phyloP scores from a whole-genome alignment of 345 rosid genomes.

The Geranium rotundifolium region DNA sequence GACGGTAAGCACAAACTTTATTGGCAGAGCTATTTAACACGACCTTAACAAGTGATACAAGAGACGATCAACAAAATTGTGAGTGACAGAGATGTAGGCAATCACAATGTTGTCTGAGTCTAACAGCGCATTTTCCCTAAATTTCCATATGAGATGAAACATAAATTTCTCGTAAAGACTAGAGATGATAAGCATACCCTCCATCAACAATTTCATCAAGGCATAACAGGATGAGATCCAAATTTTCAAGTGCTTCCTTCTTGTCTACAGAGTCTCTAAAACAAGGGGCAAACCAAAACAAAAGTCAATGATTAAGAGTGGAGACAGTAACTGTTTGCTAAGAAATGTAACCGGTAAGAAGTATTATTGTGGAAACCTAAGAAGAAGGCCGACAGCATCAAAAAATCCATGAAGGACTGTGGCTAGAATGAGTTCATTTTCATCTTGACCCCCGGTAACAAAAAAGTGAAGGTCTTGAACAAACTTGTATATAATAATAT shows the following conservation, averaged over 20 bases:
- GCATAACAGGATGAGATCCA: constrained; percentile 72
- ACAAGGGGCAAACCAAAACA: constrained; percentile 3
- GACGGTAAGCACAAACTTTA: background rate
- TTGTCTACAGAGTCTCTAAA: constrained; percentile 68
- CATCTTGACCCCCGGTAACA: constrained; percentile 74
- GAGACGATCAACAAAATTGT: background rate
- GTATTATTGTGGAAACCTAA: constrained; percentile 36
- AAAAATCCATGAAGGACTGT: constrained; percentile 71
- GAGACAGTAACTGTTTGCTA: background rate
- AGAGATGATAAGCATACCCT: constrained; percentile 32
- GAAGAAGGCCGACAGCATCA: constrained; percentile 66
- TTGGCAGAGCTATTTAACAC: background rate
- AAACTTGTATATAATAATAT: constrained; percentile 60
- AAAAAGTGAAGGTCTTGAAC: constrained; percentile 86
- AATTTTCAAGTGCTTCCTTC: constrained; percentile 65
- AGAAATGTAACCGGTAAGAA: background rate
- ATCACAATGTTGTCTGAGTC: background rate
- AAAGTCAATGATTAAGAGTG: background rate
- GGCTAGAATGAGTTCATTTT: constrained; percentile 68
- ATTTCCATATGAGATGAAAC: background rate
- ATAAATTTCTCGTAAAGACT: background rate
- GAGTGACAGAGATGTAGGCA: background rate
- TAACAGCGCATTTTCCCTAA: background rate
- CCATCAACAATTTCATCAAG: constrained; percentile 74
- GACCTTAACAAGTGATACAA: background rate